Percentiles rank a stretch among this genome's conserved stretches.
Evolutionary conservation across 2,329 filamentous ascomycete genomes (phyloP).

Genomic region (Colletotrichum chlorophyti): DNA sequence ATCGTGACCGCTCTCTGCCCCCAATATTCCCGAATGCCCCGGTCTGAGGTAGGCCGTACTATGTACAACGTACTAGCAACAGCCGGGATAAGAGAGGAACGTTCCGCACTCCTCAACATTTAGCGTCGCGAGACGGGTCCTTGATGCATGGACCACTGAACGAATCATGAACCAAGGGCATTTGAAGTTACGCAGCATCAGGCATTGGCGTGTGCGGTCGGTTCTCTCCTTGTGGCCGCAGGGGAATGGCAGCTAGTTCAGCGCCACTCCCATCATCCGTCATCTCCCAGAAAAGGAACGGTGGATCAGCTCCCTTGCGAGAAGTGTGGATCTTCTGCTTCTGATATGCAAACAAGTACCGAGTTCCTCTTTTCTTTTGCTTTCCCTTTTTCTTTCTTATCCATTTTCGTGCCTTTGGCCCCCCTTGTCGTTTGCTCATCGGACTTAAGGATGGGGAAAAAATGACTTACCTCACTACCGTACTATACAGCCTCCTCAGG

Average conservation of each 20-base stretch:
- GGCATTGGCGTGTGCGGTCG: slow-evolving; percentile 11
- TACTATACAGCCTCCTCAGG: slow-evolving; percentile 14
- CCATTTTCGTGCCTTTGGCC: background rate
- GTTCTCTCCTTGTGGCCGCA: slow-evolving; percentile 21
- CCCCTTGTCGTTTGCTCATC: slow-evolving; percentile 12
- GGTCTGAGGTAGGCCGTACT: background rate
- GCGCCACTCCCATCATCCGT: slow-evolving; percentile 31
- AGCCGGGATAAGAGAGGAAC: slow-evolving; percentile 12
- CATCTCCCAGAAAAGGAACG: slow-evolving; percentile 30
- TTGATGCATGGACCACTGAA: background rate
- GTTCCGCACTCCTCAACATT: slow-evolving; percentile 14
- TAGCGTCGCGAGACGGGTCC: slow-evolving; percentile 11
- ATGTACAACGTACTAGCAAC: background rate
- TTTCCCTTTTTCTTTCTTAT: background rate
- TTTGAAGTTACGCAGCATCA: slow-evolving; percentile 1
- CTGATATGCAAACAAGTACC: slow-evolving; percentile 30
- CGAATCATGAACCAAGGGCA: slow-evolving; percentile 4
- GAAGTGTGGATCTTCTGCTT: background rate
- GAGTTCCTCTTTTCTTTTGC: slow-evolving; percentile 18
- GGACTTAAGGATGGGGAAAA: slow-evolving; percentile 3
- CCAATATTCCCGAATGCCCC: slow-evolving; percentile 16
- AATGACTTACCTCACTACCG: background rate
- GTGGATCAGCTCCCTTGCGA: slow-evolving; percentile 21
- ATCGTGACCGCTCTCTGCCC: slow-evolving; percentile 25
- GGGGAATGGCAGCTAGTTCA: slow-evolving; percentile 26